These are phyloP conservation scores for Pulveroboletus frians DNA, from an alignment of 768 basidiomycete species.

Conservation along the genomic window DNA sequence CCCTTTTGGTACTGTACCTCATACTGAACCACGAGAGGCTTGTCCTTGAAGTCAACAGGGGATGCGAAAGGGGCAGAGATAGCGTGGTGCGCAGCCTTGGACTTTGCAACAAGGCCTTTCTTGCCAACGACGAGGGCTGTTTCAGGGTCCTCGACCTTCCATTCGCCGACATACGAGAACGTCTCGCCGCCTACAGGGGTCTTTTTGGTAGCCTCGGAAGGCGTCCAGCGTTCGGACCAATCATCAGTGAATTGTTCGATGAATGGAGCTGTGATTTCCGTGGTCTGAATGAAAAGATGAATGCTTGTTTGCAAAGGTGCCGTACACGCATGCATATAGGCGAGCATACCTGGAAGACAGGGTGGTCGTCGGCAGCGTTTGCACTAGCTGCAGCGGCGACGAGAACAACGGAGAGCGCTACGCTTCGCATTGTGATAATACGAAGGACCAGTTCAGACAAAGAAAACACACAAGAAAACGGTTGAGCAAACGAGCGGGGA, in stretches of 20 bases:
- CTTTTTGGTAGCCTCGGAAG: slow-evolving; percentile 97
- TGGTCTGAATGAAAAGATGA: slow-evolving; percentile 44
- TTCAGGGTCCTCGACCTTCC: slow-evolving; percentile 89
- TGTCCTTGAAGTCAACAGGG: slow-evolving; percentile 72
- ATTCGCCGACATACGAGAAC: slow-evolving; percentile 95
- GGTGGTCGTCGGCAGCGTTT: slow-evolving; percentile 57
- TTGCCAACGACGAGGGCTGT: slow-evolving; percentile 76
- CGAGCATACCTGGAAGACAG: slow-evolving; percentile 59
- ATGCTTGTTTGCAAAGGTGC: not conserved
- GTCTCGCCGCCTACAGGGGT: slow-evolving; percentile 93
- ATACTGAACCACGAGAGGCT: slow-evolving; percentile 94
- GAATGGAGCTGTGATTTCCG: slow-evolving; percentile 81
- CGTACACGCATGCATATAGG: slow-evolving; percentile 8
- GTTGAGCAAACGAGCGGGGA: slow-evolving; percentile 33
- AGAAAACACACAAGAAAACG: slow-evolving; percentile 25
- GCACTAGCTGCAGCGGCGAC: slow-evolving; percentile 62
- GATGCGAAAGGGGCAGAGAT: slow-evolving; percentile 87
- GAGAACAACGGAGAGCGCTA: slow-evolving; percentile 72
- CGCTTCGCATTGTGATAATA: slow-evolving; percentile 73
- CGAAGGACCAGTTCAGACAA: slow-evolving; percentile 58
- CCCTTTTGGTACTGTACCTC: slow-evolving; percentile 99
- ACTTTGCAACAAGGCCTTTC: slow-evolving; percentile 90
- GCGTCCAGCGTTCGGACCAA: slow-evolving; percentile 90
- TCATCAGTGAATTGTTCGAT: slow-evolving; percentile 94
- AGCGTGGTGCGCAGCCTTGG: slow-evolving; percentile 97